Conservation (phyloP, 164 flowering plant genomes). For the Piper betle region DNA sequence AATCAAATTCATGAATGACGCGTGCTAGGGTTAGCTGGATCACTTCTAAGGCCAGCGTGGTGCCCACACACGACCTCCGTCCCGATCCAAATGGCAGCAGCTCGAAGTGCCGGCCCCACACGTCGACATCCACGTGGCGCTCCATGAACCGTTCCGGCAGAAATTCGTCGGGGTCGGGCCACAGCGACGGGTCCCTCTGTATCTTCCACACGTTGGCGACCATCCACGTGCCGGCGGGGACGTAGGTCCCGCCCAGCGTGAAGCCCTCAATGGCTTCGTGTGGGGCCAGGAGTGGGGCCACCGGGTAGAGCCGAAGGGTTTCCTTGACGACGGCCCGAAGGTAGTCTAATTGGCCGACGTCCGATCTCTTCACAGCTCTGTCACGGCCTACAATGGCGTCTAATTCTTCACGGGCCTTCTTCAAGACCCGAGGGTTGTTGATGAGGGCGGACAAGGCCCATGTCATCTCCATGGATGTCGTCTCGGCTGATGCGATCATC, state of each 20-base stretch:
- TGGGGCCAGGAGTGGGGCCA: background rate
- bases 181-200: conserved; percentile 6
- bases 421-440: conserved; percentile 8
- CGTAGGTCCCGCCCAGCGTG: background rate
- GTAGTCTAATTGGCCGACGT: conserved; percentile 2
- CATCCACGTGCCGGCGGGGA: conserved; percentile 2
- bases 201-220: conserved; percentile 7
- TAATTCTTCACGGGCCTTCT: conserved; percentile 7
- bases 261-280: conserved; percentile 2
- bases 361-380: conserved; percentile 1
- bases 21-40: conserved; percentile 17
- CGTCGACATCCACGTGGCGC: background rate
- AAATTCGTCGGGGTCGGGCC: conserved; percentile 6
- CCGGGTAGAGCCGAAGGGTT: conserved; percentile 1
- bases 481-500: conserved; percentile 7
- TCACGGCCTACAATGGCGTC: conserved; percentile 4
- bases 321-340: conserved; percentile 10
- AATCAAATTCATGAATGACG: conserved; percentile 6
- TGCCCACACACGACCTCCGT: conserved; percentile 67
- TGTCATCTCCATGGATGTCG: conserved; percentile 10
- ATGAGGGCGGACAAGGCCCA: conserved; percentile 19
- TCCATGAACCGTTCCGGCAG: conserved; percentile 7
- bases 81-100: conserved; percentile 67
- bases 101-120: conserved; percentile 48
- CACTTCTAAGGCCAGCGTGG: conserved; percentile 38